Conservation (phyloP, 1,284 basidiomycete species). For the Blastosporella zonata region DNA sequence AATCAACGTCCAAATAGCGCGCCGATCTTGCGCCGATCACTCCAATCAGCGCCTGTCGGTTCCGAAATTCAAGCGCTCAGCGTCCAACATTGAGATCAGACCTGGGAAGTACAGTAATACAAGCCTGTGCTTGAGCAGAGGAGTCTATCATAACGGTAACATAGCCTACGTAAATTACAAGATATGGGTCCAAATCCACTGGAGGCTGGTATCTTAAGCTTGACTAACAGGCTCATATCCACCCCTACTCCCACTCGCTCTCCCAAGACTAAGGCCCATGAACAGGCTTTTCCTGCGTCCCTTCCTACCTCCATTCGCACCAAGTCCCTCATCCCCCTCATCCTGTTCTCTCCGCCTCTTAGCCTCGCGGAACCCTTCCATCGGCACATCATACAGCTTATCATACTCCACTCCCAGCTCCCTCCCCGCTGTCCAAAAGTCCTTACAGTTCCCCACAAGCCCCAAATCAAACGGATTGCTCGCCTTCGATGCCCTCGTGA, state of each 20-base stretch:
- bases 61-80: too few relatives aligned
- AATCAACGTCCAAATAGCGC: too few relatives aligned
- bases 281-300: slow-evolving; percentile 45
- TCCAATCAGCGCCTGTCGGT: too few relatives aligned
- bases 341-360: slow-evolving; percentile 55
- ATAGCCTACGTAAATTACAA: slow-evolving; percentile 4
- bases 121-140: too few relatives aligned
- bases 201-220: slow-evolving; percentile 28
- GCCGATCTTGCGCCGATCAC: too few relatives aligned
- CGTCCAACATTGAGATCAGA: too few relatives aligned
- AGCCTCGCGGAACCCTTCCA: slow-evolving; percentile 76
- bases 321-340: slow-evolving; percentile 47
- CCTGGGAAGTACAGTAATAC: too few relatives aligned
- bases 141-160: too few relatives aligned
- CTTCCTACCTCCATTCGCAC: slow-evolving; percentile 41
- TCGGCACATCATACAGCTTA: slow-evolving; percentile 84
- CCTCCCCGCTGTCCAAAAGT: slow-evolving; percentile 90
- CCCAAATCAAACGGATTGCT: slow-evolving; percentile 95
- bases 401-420: slow-evolving; percentile 91
- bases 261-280: slow-evolving; percentile 48
- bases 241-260: slow-evolving; percentile 42
- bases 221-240: slow-evolving; percentile 66
- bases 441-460: slow-evolving; percentile 81
- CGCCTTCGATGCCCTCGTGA: slow-evolving; percentile 63
- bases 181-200: not conserved